Percentiles rank a stretch among this genome's conserved stretches.
These are phyloP conservation scores for Coleophoma cylindrospora DNA, from an alignment of 2,329 filamentous ascomycete genomes.

Conservation along the genomic window DNA sequence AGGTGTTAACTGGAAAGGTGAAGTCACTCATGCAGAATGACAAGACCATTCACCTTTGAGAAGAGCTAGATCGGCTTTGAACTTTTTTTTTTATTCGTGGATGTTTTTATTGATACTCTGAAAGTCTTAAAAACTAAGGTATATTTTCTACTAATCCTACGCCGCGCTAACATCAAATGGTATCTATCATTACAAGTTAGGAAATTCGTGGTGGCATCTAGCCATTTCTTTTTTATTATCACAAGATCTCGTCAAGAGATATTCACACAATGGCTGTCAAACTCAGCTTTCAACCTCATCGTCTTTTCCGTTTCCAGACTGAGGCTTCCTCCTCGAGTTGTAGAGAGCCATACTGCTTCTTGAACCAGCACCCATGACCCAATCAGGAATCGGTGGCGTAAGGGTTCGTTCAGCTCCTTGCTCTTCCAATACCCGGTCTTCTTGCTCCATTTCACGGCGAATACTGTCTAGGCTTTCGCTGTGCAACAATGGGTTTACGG, in stretches of 20 bases:
- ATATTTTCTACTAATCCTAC: conserved; percentile 19
- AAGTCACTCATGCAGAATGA: not conserved
- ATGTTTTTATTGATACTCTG: no score
- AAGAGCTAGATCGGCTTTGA: not conserved
- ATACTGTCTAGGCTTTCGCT: conserved; percentile 43
- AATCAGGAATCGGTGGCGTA: conserved; percentile 58
- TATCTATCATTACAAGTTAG: conserved; percentile 21
- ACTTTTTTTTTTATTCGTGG: no score
- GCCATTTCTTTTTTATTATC: conserved; percentile 10
- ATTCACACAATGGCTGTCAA: no score
- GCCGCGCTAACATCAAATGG: conserved; percentile 25
- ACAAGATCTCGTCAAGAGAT: no score
- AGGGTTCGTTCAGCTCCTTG: conserved; percentile 38
- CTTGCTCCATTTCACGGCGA: conserved; percentile 15
- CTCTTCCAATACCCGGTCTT: conserved; percentile 21
- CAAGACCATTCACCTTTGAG: not conserved
- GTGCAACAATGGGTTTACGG: conserved; percentile 44
- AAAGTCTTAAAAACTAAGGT: conserved; percentile 18
- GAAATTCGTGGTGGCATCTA: conserved; percentile 22
- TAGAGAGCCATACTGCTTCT: conserved; percentile 44
- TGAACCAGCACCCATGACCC: conserved; percentile 50
- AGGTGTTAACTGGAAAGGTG: not conserved
- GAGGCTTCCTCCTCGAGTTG: conserved; percentile 22
- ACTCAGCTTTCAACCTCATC: conserved; percentile 12
- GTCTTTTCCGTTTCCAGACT: conserved; percentile 14